A percentile compares a stretch with the other conserved stretches of the same genome.
Evolutionary conservation across 345 rosid species (phyloP).

Genomic region (Passiflora organensis): DNA sequence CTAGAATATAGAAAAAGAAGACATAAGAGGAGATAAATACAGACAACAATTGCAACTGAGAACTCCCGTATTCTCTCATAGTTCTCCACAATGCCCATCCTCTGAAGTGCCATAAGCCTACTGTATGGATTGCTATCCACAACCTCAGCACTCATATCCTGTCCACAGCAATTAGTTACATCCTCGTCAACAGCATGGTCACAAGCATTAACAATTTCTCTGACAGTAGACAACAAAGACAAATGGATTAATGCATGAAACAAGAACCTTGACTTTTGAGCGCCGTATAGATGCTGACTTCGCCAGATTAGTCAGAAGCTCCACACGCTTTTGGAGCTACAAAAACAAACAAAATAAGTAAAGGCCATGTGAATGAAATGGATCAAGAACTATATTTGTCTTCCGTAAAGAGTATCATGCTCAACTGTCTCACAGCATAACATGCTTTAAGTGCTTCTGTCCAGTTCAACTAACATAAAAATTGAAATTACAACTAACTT

Average conservation of each 20-base stretch:
- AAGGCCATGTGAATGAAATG: neutral
- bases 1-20: neutral
- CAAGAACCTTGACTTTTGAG: constrained; percentile 65
- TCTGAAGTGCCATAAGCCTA: constrained; percentile 98
- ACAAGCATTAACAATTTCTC: neutral
- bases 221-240: neutral
- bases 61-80: constrained; percentile 81
- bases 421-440: too few relatives aligned
- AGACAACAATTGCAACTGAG: constrained; percentile 93
- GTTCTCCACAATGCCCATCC: constrained; percentile 92
- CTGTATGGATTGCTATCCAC: constrained; percentile 97
- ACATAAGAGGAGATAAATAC: constrained; percentile 43
- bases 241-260: neutral
- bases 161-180: constrained; percentile 17
- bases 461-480: too few relatives aligned
- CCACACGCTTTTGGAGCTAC: constrained; percentile 57
- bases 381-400: too few relatives aligned
- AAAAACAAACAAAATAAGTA: constrained; percentile 3
- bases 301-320: constrained; percentile 38
- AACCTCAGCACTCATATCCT: constrained; percentile 97
- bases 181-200: neutral
- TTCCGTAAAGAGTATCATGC: too few relatives aligned
- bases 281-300: constrained; percentile 51
- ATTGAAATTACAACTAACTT: neutral
- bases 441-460: too few relatives aligned